Conservation (phyloP, 805 yeast species). For the Saccharomycopsis amapae region DNA sequence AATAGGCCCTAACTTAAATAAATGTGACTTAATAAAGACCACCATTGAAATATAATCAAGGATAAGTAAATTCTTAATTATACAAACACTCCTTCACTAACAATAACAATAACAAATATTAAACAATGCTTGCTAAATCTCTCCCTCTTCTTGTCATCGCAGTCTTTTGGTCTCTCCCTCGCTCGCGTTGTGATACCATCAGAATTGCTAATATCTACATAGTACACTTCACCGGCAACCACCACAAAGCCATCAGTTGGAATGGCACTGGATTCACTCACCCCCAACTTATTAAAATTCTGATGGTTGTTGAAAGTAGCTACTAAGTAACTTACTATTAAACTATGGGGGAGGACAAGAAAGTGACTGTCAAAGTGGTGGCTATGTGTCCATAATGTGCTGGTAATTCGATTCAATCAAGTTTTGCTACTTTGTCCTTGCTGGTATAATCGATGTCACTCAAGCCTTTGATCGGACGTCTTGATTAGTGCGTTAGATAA, state of each 20-base stretch:
- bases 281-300: conserved; percentile 23
- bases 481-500: too few species aligned
- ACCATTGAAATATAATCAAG: too few species aligned
- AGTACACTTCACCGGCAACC: conserved; percentile 77
- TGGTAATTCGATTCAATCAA: too few species aligned
- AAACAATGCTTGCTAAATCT: neutral
- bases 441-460: too few species aligned
- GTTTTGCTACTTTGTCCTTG: too few species aligned
- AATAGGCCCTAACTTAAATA: neutral
- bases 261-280: conserved; percentile 46
- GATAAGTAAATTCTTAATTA: neutral
- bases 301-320: neutral
- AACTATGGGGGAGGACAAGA: too few species aligned
- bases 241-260: conserved; percentile 73
- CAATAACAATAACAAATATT: neutral
- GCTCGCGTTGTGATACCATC: too few species aligned
- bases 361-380: too few species aligned
- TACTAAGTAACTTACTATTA: too few species aligned
- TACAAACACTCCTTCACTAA: neutral
- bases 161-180: too few species aligned
- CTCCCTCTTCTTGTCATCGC: neutral
- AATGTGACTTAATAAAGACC: neutral
- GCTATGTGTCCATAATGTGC: too few species aligned
- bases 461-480: too few species aligned
- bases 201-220: conserved; percentile 72